Conservation (phyloP, 148 eudicot species). For the Tetragonia tetragonoides region DNA sequence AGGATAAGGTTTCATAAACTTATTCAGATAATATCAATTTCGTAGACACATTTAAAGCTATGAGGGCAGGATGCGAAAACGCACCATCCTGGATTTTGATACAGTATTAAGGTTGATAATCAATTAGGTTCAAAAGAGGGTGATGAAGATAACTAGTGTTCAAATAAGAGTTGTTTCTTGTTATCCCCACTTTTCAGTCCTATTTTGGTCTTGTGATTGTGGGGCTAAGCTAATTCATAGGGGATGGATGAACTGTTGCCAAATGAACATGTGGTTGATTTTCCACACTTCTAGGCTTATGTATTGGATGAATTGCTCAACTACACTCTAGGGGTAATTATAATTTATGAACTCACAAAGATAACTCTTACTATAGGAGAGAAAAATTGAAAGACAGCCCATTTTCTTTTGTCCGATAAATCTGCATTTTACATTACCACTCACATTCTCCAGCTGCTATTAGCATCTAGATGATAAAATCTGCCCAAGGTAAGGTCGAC, state of each 20-base stretch:
- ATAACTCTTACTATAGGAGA: background rate
- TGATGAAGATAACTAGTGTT: conserved; percentile 2
- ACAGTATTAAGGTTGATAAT: background rate
- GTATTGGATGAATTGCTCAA: background rate
- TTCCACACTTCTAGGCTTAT: background rate
- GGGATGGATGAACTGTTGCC: background rate
- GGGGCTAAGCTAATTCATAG: background rate
- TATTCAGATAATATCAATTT: too few species aligned
- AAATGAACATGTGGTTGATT: conserved; percentile 1
- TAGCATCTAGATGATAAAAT: too few species aligned
- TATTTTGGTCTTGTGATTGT: background rate
- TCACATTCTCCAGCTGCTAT: too few species aligned
- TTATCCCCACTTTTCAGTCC: background rate
- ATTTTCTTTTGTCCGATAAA: background rate
- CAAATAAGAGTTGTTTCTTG: background rate
- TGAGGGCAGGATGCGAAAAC: background rate
- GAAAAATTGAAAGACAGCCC: background rate
- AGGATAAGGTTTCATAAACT: too few species aligned
- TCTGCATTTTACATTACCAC: background rate
- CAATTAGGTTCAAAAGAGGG: background rate
- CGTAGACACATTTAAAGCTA: background rate
- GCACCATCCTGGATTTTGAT: conserved; percentile 14
- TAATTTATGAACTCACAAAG: background rate
- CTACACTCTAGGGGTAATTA: too few species aligned
- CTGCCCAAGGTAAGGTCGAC: too few species aligned